A percentile compares a stretch with the other conserved stretches of the same genome.
Evolutionary conservation across 306 rosid species (phyloP).

Genomic region (Cucumis melo): DNA sequence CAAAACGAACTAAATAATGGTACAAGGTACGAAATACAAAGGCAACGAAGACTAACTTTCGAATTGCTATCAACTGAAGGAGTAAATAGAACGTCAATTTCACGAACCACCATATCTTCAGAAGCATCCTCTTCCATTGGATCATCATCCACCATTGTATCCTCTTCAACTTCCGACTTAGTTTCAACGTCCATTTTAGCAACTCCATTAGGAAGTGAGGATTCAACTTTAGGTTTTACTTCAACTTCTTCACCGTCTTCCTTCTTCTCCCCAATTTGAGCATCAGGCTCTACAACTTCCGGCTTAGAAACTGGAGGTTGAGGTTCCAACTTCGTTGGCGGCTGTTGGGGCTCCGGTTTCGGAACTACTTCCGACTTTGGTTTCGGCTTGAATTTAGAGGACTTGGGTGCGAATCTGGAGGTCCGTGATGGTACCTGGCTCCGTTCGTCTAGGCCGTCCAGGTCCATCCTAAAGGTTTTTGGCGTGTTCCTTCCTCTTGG

Average conservation of each 20-base stretch:
- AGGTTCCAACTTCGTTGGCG: slow-evolving; percentile 16
- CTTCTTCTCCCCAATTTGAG: slow-evolving; percentile 10
- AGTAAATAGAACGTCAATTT: slow-evolving; percentile 61
- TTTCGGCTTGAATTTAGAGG: slow-evolving; percentile 44
- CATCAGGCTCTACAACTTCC: slow-evolving; percentile 8
- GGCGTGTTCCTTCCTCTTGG: neutral
- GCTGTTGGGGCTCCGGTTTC: slow-evolving; percentile 10
- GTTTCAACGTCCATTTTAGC: slow-evolving; percentile 31
- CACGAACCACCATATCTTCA: slow-evolving; percentile 63
- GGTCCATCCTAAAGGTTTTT: slow-evolving; percentile 39
- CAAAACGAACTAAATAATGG: neutral
- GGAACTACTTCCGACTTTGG: slow-evolving; percentile 7
- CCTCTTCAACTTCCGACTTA: slow-evolving; percentile 18
- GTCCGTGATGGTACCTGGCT: slow-evolving; percentile 32
- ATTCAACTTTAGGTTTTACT: slow-evolving; percentile 13
- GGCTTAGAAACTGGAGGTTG: slow-evolving; percentile 8
- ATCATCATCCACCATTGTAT: slow-evolving; percentile 29
- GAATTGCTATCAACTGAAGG: slow-evolving; percentile 37
- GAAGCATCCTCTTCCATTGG: slow-evolving; percentile 37
- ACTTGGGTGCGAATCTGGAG: slow-evolving; percentile 51
- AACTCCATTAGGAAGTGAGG: slow-evolving; percentile 13
- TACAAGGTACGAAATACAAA: neutral
- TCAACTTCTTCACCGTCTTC: slow-evolving; percentile 13
- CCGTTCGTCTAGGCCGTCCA: slow-evolving; percentile 54
- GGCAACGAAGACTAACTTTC: slow-evolving; percentile 25